Base-by-base conservation (phyloP, 1,139 yeast genomes). In the Pichia kudriavzevii region DNA sequence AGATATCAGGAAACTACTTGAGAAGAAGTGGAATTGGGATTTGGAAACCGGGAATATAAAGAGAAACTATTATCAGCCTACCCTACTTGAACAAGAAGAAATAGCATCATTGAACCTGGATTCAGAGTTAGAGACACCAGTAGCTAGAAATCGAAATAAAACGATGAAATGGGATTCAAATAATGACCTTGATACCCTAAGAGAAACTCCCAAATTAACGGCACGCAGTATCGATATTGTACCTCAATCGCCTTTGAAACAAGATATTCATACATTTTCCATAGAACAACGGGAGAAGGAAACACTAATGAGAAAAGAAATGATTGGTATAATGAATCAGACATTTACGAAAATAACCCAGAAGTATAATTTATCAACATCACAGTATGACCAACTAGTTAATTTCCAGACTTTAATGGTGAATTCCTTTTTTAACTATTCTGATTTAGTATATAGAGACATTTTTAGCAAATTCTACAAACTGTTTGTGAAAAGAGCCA, bases 381-480 rank as follows among this genome's bases (percentile, higher is more conserved):
- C 51, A 6, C 59, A 57, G 32, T 56, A 56, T 32, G 60, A 56
- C 28, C 44, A 39, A 19, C 32, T 57, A 20, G 60, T 52, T 2
- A 45, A 49, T 11, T 56, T 53, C 37, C 56, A 57, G 39, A 44
- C 52, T 3, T 34, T 36, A 1, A 31, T 57, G 22, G 43, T 56
- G 38, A 41, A 49, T 13, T 52, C 55, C 3, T 32, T 52, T 4
- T 42, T 49, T 7, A 12, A 42, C 16, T 49, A 45, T 28, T 28
- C 46, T 2, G 58, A 56, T 33, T 44, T 41, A 14, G 47, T 44
- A 22, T 54, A 48, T 31, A 40, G 46, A 18, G 55, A 49, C 7
- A 42, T 55, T 1, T 56, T 55, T 29, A 42, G 47, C 26, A 52
- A 48, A 17, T 56, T 52, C 30, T 45, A 49, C 32, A 55, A 52